Evolutionary conservation across 2,329 filamentous ascomycete genomes (phyloP), one percentile per base, ranked within the genome.

Genomic region (Hypoxylon sp.): DNA sequence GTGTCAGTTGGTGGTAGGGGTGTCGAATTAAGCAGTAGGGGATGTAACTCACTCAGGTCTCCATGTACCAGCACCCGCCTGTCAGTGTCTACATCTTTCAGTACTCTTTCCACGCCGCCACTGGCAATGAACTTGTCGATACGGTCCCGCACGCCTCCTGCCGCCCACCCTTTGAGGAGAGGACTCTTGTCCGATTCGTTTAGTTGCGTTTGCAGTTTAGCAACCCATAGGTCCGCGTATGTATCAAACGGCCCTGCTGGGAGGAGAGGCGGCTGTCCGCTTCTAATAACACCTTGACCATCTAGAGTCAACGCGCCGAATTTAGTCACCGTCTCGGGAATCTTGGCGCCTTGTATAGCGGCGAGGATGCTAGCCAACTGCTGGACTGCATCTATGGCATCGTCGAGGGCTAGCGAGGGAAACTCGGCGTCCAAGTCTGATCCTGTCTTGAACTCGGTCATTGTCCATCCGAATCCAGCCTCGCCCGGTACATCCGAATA

Each of bases 231-330:
- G 0, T 68, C 64, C 11, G 33, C 48, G 35, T 65, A 67, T 9
- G 52, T 42, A 3, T 47, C 10, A 55, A 60, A 70, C 9, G 64
- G 64, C 0, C 69, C 63, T 11, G 26, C 60, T 13, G 58, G 51
- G 5, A 70, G 17, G 9, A 68, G 31, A 5, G 64, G 61, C 31
- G 66, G 63, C 33, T 58, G 64, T 8, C 61, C 61, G 24, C 37
- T 39, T 47, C 33, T 11, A 6, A 58, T 58, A 13, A 3, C 22
- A 5, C 61, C 61, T 10, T 31, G 22, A 5, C 17, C 54, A 48
- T 58, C 54, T 14, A 58, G 2, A 57, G 44, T 57, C 47, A 63
- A 14, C 17, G 52, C 60, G 26, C 60, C 60, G 24, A 57, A 63
- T 3, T 37, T 57, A 11, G 42, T 57, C 9, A 63, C 60, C 2